Percentiles rank a stretch among this genome's conserved stretches.
Evolutionary conservation across 306 rosid species (phyloP).

Genomic region (Benincasa hispida): DNA sequence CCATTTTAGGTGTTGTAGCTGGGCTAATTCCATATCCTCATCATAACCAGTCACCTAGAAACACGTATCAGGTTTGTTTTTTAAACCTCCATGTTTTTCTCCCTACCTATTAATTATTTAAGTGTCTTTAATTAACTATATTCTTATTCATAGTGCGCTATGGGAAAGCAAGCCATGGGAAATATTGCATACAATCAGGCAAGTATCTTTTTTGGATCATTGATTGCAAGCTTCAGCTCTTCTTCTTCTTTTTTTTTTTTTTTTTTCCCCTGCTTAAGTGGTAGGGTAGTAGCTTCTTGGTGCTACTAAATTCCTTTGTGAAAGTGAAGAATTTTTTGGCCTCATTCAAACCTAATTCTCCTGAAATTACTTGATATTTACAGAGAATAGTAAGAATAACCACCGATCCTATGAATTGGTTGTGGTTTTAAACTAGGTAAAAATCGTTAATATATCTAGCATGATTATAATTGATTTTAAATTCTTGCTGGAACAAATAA

Average conservation of each 20-base stretch:
- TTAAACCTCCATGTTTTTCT: background rate
- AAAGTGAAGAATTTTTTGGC: background rate
- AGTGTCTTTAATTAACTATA: background rate
- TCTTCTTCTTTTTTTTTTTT: background rate
- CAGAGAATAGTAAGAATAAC: background rate
- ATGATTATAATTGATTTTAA: background rate
- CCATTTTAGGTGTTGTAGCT: slow-evolving; percentile 80
- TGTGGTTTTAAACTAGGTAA: background rate
- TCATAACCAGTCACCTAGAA: slow-evolving; percentile 98
- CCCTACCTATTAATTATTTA: background rate
- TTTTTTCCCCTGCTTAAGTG: background rate
- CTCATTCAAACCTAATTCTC: background rate
- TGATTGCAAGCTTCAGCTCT: background rate
- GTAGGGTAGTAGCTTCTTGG: background rate
- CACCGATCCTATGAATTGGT: background rate
- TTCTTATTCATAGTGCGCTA: slow-evolving; percentile 55
- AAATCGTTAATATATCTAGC: background rate
- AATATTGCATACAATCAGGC: slow-evolving; percentile 90
- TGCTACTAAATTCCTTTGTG: background rate
- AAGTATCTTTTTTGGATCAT: slow-evolving; percentile 9
- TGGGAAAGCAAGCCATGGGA: slow-evolving; percentile 99
- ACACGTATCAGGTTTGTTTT: slow-evolving; percentile 73
- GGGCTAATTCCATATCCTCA: slow-evolving; percentile 96
- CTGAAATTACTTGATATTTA: background rate
- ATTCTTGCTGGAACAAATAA: background rate